These are phyloP conservation scores for Hansfordia pulvinata DNA, from an alignment of 2,329 filamentous ascomycete species.

Conservation along the genomic window DNA sequence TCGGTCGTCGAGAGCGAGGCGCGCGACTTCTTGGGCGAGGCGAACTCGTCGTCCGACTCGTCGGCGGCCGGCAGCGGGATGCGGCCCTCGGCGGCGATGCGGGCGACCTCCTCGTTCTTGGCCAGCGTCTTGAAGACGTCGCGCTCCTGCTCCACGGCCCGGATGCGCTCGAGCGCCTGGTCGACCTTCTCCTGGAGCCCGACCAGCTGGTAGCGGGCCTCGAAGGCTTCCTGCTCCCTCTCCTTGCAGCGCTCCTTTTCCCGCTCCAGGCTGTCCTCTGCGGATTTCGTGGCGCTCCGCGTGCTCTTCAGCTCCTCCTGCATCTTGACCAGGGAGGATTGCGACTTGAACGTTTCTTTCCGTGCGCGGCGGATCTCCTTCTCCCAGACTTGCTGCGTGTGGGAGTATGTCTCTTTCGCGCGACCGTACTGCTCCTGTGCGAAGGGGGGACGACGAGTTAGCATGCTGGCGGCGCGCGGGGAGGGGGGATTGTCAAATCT, in stretches of 20 bases:
- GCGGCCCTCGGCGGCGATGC: conserved; percentile 58
- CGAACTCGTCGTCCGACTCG: conserved; percentile 44
- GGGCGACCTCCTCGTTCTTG: conserved; percentile 59
- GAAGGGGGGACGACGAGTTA: conserved; percentile 2
- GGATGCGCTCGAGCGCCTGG: conserved; percentile 47
- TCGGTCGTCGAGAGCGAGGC: conserved; percentile 33
- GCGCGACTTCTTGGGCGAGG: conserved; percentile 42
- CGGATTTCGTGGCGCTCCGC: conserved; percentile 36
- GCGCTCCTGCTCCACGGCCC: conserved; percentile 58
- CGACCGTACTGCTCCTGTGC: conserved; percentile 54
- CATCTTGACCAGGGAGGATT: conserved; percentile 54
- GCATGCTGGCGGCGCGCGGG: conserved; percentile 1
- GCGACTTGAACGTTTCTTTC: conserved; percentile 65
- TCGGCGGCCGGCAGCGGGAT: conserved; percentile 46
- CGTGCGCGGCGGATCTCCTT: conserved; percentile 57
- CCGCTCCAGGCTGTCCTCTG: conserved; percentile 45
- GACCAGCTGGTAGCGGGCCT: conserved; percentile 51
- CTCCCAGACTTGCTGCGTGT: conserved; percentile 56
- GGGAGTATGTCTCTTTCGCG: conserved; percentile 54
- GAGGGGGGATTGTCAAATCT: neutral
- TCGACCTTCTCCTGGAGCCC: conserved; percentile 54
- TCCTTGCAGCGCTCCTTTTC: conserved; percentile 48
- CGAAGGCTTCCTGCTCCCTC: conserved; percentile 57
- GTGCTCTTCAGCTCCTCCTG: conserved; percentile 59
- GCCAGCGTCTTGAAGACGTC: conserved; percentile 60